A percentile compares a stretch with the other conserved stretches of the same genome.
Evolutionary conservation across 768 basidiomycete species (phyloP).

Genomic region (Dioszegia hungarica): DNA sequence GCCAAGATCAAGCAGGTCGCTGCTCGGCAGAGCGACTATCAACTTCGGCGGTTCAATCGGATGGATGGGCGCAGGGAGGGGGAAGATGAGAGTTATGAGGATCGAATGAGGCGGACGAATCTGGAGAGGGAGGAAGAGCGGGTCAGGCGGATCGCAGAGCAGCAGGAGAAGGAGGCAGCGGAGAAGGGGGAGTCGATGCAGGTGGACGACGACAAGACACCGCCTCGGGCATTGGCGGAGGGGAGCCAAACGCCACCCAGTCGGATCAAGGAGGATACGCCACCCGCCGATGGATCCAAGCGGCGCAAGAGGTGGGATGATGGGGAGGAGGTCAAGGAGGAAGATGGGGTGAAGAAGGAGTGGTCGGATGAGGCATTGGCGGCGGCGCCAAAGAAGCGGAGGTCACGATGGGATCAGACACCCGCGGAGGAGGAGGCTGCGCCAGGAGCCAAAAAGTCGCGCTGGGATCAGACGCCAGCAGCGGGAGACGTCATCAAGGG

Average conservation of each 20-base stretch:
- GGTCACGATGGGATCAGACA: constrained; percentile 93
- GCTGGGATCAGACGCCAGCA: constrained; percentile 92
- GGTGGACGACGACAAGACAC: constrained; percentile 70
- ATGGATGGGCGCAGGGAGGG: constrained; percentile 61
- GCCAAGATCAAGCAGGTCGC: constrained; percentile 91
- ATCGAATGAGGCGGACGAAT: constrained; percentile 84
- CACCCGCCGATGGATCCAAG: constrained; percentile 36
- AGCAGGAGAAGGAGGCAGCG: constrained; percentile 70
- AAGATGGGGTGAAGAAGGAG: constrained; percentile 61
- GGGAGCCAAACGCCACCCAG: constrained; percentile 50
- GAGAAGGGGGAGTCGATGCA: constrained; percentile 66
- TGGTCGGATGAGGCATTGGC: constrained; percentile 72
- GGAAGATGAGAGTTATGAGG: constrained; percentile 82
- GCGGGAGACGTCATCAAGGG: constrained; percentile 52
- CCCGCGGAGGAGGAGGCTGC: constrained; percentile 60
- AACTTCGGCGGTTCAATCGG: constrained; percentile 81
- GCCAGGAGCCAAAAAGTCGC: constrained; percentile 74
- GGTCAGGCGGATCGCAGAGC: constrained; percentile 77
- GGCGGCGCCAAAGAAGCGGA: constrained; percentile 79
- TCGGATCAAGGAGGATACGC: constrained; percentile 53
- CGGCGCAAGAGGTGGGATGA: constrained; percentile 31
- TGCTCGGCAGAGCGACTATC: constrained; percentile 88
- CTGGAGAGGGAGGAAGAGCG: constrained; percentile 89
- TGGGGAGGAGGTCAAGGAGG: constrained; percentile 21
- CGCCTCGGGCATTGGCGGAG: constrained; percentile 59